A percentile compares a stretch with the other conserved stretches of the same genome.
phyloP scores from a whole-genome alignment of 2,329 filamentous ascomycete species.

The Calonectria naviculata region DNA sequence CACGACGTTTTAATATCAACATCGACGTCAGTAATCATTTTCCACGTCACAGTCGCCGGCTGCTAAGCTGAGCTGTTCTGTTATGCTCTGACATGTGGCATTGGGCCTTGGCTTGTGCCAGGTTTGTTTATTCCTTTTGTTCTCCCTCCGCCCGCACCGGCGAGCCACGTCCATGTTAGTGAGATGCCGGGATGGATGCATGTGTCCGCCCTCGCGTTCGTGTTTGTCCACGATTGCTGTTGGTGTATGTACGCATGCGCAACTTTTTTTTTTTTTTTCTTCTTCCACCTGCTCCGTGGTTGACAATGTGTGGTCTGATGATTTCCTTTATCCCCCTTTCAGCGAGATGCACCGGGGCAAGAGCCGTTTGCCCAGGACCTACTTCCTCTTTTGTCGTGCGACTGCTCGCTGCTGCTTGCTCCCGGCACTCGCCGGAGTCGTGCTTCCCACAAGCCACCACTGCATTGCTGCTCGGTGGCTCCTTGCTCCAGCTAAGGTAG shows the following conservation, averaged over 20 bases:
- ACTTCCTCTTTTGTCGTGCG: conserved; percentile 40
- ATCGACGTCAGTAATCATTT: not conserved
- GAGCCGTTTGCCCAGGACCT: conserved; percentile 35
- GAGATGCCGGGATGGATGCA: conserved; percentile 8
- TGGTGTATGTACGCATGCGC: conserved; percentile 5
- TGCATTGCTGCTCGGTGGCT: not conserved
- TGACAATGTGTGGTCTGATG: conserved; percentile 37
- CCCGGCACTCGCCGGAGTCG: not conserved
- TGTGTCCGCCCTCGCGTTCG: conserved; percentile 23
- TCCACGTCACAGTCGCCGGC: not conserved
- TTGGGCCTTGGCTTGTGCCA: not conserved
- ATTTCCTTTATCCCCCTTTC: conserved; percentile 29
- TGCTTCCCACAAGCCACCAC: conserved; percentile 5
- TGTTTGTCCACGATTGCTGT: conserved; percentile 25
- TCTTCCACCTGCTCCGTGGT: not conserved
- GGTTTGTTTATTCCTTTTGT: conserved; percentile 6
- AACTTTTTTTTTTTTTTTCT: conserved; percentile 7
- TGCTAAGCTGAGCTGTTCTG: not conserved
- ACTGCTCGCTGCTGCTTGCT: conserved; percentile 21
- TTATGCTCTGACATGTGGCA: conserved; percentile 8
- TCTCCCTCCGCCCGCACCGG: not conserved
- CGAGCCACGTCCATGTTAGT: conserved; percentile 14
- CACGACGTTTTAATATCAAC: conserved; percentile 8
- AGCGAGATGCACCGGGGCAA: conserved; percentile 40
- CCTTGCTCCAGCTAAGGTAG: not conserved